Base-by-base conservation (phyloP, 129 eudicot species). In the Chrysanthemum lavandulifolium region DNA sequence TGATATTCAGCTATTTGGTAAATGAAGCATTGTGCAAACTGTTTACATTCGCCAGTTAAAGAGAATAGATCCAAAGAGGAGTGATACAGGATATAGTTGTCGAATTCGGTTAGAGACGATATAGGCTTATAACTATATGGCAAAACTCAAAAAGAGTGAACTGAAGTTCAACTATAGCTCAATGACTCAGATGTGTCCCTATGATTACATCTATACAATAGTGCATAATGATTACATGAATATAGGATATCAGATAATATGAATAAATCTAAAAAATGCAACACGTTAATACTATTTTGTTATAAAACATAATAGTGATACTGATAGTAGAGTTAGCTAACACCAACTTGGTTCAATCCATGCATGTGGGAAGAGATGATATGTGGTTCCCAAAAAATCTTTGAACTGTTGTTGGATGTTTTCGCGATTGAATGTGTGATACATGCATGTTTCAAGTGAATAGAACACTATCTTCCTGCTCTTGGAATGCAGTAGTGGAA, bases 291-390 rank as follows among this genome's bases (percentile, higher is more conserved):
- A 10, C 25, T 29, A 3, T 27, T 16, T 3, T 16, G 62, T 16
- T 10, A 6, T 52, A 10, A 16, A 58, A 58, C 29, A 13, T 29
- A 1, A 61, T n/a, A 29, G 33, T 13, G 8, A 13, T 61, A 13
- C 45, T 6, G 10, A 61, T 61, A 29, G 11, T 27, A 61, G 33
- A 27, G 40, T 12, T 12, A 13, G 36, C 70, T 62, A 62, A 3
- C 12, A 50, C 78, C 78, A 74, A 64, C 56, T 74, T 74, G 78
- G 71, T 64, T 74, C 65, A 36, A 74, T 74, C 78, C 78, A 74
- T 8, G 15, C 71, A 64, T 63, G 65, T 11, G 33, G 45, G 65
- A 31, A 27, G 10, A 60, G 69, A n/a, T 71, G 54, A 33, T 64
- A 71, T 65, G 13, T 18, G 1, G 71, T 50, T 63, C 71, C 48